phyloP scores from a whole-genome alignment of 768 basidiomycete genomes.

The Leccinellum rugosiceps region DNA sequence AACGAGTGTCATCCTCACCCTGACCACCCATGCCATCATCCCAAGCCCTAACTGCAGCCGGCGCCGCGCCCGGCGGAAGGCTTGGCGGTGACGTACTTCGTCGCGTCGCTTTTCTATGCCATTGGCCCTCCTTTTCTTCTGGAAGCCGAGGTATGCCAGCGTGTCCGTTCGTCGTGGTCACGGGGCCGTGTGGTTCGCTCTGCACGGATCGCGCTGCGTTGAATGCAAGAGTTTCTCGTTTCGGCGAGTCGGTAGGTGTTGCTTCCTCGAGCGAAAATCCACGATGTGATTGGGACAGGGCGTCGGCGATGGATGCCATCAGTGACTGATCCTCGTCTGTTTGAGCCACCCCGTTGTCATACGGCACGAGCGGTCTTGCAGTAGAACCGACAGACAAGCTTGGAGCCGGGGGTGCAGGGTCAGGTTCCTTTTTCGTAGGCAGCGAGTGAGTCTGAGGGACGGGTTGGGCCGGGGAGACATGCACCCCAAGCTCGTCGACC shows the following conservation, averaged over 20 bases:
- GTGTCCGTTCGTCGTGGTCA: constrained; percentile 17
- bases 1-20: constrained; percentile 30
- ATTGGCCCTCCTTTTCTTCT: constrained; percentile 12
- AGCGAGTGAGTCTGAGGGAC: constrained; percentile 59
- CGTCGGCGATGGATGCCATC: constrained; percentile 38
- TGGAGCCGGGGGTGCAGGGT: constrained; percentile 12
- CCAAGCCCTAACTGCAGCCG: constrained; percentile 35
- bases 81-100: constrained; percentile 36
- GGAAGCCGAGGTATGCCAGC: constrained; percentile 2
- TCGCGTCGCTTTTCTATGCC: constrained; percentile 24
- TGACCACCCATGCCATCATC: constrained; percentile 34
- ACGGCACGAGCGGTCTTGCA: constrained; percentile 1
- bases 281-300: constrained; percentile 30
- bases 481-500: constrained; percentile 28
- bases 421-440: constrained; percentile 44
- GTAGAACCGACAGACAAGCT: constrained; percentile 10
- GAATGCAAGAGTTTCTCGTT: constrained; percentile 26
- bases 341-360: constrained; percentile 3
- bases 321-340: constrained; percentile 31
- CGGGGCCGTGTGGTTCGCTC: constrained; percentile 20
- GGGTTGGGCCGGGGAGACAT: constrained; percentile 1
- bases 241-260: constrained; percentile 29
- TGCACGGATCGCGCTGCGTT: neutral
- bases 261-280: constrained; percentile 25
- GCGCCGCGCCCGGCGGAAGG: constrained; percentile 44